These are phyloP conservation scores for Fusarium sororula DNA, from an alignment of 2,329 filamentous ascomycete genomes.

Conservation along the genomic window DNA sequence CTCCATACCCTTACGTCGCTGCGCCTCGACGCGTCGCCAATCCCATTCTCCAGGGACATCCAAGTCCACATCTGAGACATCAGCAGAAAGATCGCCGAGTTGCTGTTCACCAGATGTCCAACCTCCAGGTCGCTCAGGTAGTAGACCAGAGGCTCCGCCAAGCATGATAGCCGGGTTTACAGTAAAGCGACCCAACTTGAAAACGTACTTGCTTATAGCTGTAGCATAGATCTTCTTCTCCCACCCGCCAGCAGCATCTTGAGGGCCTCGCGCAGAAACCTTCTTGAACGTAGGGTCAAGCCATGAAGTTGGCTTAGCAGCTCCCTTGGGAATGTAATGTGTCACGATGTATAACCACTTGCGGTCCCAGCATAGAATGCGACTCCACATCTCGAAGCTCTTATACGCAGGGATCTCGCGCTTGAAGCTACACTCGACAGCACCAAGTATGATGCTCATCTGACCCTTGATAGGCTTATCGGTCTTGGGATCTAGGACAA, in stretches of 20 bases:
- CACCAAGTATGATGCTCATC: slow-evolving; percentile 74
- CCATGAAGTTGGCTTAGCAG: slow-evolving; percentile 64
- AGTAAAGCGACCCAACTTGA: slow-evolving; percentile 83
- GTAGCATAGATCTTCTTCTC: slow-evolving; percentile 75
- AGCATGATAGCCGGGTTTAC: slow-evolving; percentile 83
- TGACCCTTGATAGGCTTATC: slow-evolving; percentile 61
- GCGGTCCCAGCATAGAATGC: slow-evolving; percentile 77
- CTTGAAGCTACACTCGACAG: slow-evolving; percentile 78
- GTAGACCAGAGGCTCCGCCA: slow-evolving; percentile 69
- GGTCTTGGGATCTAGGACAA: slow-evolving; percentile 60
- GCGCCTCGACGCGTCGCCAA: slow-evolving; percentile 65
- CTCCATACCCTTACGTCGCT: slow-evolving; percentile 64
- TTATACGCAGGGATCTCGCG: slow-evolving; percentile 76
- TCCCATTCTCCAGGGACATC: slow-evolving; percentile 58
- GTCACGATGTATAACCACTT: slow-evolving; percentile 84
- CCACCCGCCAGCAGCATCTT: slow-evolving; percentile 55
- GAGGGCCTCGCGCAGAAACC: slow-evolving; percentile 51
- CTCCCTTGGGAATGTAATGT: slow-evolving; percentile 73
- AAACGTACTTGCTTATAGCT: slow-evolving; percentile 81
- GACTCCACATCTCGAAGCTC: slow-evolving; percentile 77
- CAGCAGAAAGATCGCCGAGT: slow-evolving; percentile 50
- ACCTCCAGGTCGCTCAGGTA: slow-evolving; percentile 77
- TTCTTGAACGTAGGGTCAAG: slow-evolving; percentile 57
- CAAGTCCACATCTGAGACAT: slow-evolving; percentile 50
- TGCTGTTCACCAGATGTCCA: slow-evolving; percentile 62